Percentiles rank a stretch among this genome's conserved stretches.
phyloP scores from a whole-genome alignment of 2,329 filamentous ascomycete species.

The Proliferodiscus dingleyae region DNA sequence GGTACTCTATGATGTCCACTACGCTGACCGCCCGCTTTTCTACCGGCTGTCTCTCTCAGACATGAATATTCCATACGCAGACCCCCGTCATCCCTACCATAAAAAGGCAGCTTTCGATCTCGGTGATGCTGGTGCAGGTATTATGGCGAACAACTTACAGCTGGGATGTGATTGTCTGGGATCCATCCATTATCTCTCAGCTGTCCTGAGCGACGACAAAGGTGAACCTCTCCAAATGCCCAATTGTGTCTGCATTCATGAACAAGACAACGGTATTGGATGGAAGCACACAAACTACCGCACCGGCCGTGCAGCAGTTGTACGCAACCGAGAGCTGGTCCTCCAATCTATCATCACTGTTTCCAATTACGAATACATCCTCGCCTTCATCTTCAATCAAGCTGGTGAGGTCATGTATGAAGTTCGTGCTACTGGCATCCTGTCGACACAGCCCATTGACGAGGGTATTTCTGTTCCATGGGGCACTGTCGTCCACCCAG shows the following conservation, averaged over 20 bases:
- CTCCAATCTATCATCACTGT: slow-evolving; percentile 68
- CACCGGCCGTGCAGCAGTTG: slow-evolving; percentile 57
- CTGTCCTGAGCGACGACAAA: slow-evolving; percentile 53
- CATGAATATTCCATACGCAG: slow-evolving; percentile 56
- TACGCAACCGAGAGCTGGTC: slow-evolving; percentile 60
- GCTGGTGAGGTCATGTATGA: slow-evolving; percentile 64
- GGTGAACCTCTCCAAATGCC: slow-evolving; percentile 54
- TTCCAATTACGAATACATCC: slow-evolving; percentile 69
- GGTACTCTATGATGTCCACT: slow-evolving; percentile 62
- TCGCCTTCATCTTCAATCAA: slow-evolving; percentile 68
- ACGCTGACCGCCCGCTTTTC: slow-evolving; percentile 59
- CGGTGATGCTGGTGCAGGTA: slow-evolving; percentile 60
- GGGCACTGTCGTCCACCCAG: slow-evolving; percentile 65
- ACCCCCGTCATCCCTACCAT: slow-evolving; percentile 63
- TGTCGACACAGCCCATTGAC: slow-evolving; percentile 64
- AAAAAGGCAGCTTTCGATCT: slow-evolving; percentile 68
- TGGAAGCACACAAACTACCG: slow-evolving; percentile 70
- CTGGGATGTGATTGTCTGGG: slow-evolving; percentile 68
- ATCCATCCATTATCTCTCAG: slow-evolving; percentile 62
- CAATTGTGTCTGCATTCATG: slow-evolving; percentile 66
- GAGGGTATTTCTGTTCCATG: slow-evolving; percentile 59
- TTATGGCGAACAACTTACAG: slow-evolving; percentile 65
- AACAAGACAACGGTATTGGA: slow-evolving; percentile 61
- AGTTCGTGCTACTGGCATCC: slow-evolving; percentile 63
- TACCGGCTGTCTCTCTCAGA: slow-evolving; percentile 63